These are phyloP conservation scores for Handroanthus guayacan DNA, from an alignment of 257 asterid species.

Conservation along the genomic window DNA sequence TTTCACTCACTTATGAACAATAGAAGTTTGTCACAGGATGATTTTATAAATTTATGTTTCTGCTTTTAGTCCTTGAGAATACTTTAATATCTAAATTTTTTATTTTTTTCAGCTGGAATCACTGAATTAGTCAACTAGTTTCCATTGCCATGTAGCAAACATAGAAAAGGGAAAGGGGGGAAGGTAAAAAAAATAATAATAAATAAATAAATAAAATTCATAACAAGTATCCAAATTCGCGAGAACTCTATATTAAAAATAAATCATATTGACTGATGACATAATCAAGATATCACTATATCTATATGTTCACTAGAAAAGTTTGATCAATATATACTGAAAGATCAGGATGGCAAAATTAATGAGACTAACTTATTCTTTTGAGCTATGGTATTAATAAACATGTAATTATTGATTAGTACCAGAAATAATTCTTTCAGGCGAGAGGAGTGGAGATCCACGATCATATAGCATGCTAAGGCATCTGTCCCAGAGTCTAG, in stretches of 20 bases:
- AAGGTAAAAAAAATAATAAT: too few species aligned
- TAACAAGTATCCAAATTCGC: neutral
- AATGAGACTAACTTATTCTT: slow-evolving; percentile 2
- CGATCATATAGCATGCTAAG: slow-evolving; percentile 93
- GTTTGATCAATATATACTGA: neutral
- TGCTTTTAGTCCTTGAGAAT: too few species aligned
- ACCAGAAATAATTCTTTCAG: slow-evolving; percentile 84
- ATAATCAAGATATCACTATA: neutral
- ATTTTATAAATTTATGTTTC: too few species aligned
- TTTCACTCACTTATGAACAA: too few species aligned
- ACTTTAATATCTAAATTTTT: too few species aligned
- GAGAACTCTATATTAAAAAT: neutral
- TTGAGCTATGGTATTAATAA: neutral
- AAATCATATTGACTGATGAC: neutral
- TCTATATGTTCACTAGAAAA: neutral
- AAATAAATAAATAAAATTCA: neutral
- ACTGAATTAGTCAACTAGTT: too few species aligned
- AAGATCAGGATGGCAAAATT: neutral
- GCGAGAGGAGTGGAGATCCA: slow-evolving; percentile 93
- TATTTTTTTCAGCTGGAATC: too few species aligned
- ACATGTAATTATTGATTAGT: neutral
- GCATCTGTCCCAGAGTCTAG: slow-evolving; percentile 88
- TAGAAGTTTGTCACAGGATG: too few species aligned
- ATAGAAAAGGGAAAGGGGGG: too few species aligned
- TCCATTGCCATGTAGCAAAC: too few species aligned